phyloP scores from a whole-genome alignment of 2,329 filamentous ascomycete genomes.

The Penicillium brevicompactum region DNA sequence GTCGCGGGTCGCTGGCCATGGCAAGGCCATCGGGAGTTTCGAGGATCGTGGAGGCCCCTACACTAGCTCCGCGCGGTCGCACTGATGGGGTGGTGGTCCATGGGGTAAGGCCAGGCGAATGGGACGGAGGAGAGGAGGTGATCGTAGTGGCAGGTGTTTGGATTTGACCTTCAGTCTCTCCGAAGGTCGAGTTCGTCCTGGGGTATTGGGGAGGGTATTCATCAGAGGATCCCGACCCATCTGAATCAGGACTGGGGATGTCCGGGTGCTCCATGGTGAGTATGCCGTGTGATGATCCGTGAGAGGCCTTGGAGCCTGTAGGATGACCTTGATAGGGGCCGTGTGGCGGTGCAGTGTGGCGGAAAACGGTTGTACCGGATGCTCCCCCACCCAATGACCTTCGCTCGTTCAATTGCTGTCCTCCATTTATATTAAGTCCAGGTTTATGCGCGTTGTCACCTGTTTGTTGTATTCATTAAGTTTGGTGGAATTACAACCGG shows the following conservation, averaged over 20 bases:
- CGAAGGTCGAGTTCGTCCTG: slow-evolving; percentile 35
- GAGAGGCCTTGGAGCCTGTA: slow-evolving; percentile 7
- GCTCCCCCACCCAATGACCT: not conserved
- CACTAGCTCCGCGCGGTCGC: slow-evolving; percentile 47
- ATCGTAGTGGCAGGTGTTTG: slow-evolving; percentile 35
- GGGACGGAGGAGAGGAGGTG: slow-evolving; percentile 35
- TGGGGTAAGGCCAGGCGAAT: slow-evolving; percentile 32
- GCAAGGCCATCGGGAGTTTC: slow-evolving; percentile 39
- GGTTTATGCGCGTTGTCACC: not conserved
- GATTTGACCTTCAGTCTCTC: slow-evolving; percentile 31
- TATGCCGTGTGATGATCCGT: slow-evolving; percentile 20
- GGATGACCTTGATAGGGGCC: slow-evolving; percentile 27
- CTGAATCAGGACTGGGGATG: slow-evolving; percentile 42
- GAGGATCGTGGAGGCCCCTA: slow-evolving; percentile 45
- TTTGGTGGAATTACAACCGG: not conserved
- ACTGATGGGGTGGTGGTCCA: slow-evolving; percentile 40
- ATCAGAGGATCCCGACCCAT: slow-evolving; percentile 45
- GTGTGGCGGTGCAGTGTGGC: slow-evolving; percentile 22
- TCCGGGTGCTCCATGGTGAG: slow-evolving; percentile 48
- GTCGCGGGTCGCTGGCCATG: slow-evolving; percentile 46
- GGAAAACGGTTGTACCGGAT: slow-evolving; percentile 2
- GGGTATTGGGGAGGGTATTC: slow-evolving; percentile 41
- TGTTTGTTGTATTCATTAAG: not conserved
- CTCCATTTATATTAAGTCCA: not conserved
- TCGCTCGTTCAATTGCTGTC: not conserved